Conservation (phyloP, 1,284 basidiomycete genomes). For the Gomphus sp. region DNA sequence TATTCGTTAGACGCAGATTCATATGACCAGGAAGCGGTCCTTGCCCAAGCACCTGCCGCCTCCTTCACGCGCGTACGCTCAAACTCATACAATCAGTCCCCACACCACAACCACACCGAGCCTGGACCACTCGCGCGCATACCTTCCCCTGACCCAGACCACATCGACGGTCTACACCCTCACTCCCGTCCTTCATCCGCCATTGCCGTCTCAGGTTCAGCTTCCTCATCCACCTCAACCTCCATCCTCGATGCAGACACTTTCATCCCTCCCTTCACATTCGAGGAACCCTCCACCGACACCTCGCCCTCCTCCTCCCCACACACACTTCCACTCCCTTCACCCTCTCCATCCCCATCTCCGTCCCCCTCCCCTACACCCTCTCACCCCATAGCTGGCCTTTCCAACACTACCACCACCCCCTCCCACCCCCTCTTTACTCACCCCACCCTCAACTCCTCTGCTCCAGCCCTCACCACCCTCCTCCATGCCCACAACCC, state of each 20-base stretch:
- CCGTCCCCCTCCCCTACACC: too few species aligned
- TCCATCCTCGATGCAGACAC: conserved; percentile 14
- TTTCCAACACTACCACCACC: too few species aligned
- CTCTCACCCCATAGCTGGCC: too few species aligned
- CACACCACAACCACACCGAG: conserved; percentile 34
- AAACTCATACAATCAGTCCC: conserved; percentile 69
- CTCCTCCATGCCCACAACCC: conserved; percentile 9
- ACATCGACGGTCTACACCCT: conserved; percentile 65
- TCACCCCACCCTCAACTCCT: conserved; percentile 46
- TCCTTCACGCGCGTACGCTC: conserved; percentile 46
- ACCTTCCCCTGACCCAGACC: conserved; percentile 72
- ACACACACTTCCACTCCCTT: too few species aligned
- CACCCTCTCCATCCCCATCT: too few species aligned
- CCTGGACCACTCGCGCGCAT: conserved; percentile 70
- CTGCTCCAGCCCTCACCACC: conserved; percentile 76
- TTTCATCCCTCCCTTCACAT: conserved; percentile 53
- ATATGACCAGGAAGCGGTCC: conserved; percentile 51
- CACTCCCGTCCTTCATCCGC: conserved; percentile 9
- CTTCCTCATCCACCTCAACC: too few species aligned
- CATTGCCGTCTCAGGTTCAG: background rate
- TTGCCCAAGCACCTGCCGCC: conserved; percentile 27
- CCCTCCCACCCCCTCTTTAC: too few species aligned
- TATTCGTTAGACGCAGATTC: conserved; percentile 46
- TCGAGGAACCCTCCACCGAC: conserved; percentile 29
- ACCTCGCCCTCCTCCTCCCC: too few species aligned